These are phyloP conservation scores for Phaeosphaeria sp. DNA, from an alignment of 2,329 filamentous ascomycete species.

Conservation along the genomic window DNA sequence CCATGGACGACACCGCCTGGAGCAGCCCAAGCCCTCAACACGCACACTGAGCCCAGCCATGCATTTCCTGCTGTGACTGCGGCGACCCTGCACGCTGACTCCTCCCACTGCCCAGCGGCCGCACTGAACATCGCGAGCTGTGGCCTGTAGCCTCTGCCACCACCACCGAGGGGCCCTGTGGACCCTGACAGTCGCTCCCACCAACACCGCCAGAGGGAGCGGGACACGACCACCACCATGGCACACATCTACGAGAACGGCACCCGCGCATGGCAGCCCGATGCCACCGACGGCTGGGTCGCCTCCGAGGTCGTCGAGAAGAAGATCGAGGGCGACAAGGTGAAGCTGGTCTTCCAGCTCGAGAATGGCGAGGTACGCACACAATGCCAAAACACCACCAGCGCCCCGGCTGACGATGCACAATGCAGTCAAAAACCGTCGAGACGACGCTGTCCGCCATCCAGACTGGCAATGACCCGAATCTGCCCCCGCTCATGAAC, in stretches of 20 bases:
- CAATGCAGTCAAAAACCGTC: slow-evolving; percentile 74
- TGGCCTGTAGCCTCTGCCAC: slow-evolving; percentile 19
- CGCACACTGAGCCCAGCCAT: slow-evolving; percentile 17
- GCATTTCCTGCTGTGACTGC: slow-evolving; percentile 38
- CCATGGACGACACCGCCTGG: slow-evolving; percentile 7
- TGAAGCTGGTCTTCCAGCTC: slow-evolving; percentile 84
- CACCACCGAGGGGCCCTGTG: slow-evolving; percentile 24
- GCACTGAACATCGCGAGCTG: slow-evolving; percentile 25
- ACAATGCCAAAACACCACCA: neutral
- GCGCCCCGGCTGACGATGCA: slow-evolving; percentile 21
- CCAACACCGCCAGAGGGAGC: slow-evolving; percentile 22
- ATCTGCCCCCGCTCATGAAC: slow-evolving; percentile 94
- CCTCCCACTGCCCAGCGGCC: slow-evolving; percentile 18
- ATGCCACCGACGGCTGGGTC: slow-evolving; percentile 95
- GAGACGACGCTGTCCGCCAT: slow-evolving; percentile 79
- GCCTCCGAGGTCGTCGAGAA: slow-evolving; percentile 93
- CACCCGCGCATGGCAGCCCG: slow-evolving; percentile 97
- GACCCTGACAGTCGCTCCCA: slow-evolving; percentile 30
- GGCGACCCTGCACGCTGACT: slow-evolving; percentile 31
- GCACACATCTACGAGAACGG: slow-evolving; percentile 95
- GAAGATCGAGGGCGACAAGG: slow-evolving; percentile 82
- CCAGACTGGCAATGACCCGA: slow-evolving; percentile 76
- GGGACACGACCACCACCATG: slow-evolving; percentile 62
- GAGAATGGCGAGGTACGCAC: slow-evolving; percentile 85
- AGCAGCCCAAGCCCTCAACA: slow-evolving; percentile 1